These are phyloP conservation scores for Coelastrella sp. DNA, from an alignment of 139 green algal genomes.

Conservation along the genomic window DNA sequence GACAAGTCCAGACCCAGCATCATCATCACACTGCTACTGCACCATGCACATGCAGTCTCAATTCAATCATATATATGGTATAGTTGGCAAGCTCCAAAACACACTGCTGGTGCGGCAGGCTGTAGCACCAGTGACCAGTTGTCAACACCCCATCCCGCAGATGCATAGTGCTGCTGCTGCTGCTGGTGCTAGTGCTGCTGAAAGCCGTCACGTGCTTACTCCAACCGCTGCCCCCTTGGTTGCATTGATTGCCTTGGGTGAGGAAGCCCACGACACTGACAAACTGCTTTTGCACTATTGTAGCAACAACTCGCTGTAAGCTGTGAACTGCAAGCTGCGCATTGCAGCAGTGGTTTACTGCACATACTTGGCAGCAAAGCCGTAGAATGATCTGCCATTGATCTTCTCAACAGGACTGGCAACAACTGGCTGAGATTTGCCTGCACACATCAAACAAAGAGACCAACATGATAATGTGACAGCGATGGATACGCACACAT, in stretches of 20 bases:
- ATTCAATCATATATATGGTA: too few relatives aligned
- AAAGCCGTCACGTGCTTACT: background rate
- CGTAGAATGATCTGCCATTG: background rate
- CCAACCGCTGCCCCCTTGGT: background rate
- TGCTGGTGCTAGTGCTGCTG: background rate
- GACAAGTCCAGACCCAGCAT: too few relatives aligned
- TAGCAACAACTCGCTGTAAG: background rate
- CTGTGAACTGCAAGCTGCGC: too few relatives aligned
- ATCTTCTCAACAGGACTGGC: conserved; percentile 22
- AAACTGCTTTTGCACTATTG: background rate
- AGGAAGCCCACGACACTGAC: background rate
- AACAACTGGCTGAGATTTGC: background rate
- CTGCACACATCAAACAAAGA: background rate
- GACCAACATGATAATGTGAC: background rate
- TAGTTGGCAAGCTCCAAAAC: too few relatives aligned
- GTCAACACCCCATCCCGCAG: too few relatives aligned
- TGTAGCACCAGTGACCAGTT: too few relatives aligned
- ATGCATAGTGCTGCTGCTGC: conserved; percentile 17
- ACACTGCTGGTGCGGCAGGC: too few relatives aligned
- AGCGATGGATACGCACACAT: background rate
- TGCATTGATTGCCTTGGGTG: background rate
- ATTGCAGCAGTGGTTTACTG: background rate
- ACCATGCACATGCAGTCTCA: too few relatives aligned
- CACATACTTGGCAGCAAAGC: conserved; percentile 43
- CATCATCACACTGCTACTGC: too few relatives aligned